A percentile compares a stretch with the other conserved stretches of the same genome.
Evolutionary conservation across 306 rosid species (phyloP).

Genomic region (Oemleria cerasiformis): DNA sequence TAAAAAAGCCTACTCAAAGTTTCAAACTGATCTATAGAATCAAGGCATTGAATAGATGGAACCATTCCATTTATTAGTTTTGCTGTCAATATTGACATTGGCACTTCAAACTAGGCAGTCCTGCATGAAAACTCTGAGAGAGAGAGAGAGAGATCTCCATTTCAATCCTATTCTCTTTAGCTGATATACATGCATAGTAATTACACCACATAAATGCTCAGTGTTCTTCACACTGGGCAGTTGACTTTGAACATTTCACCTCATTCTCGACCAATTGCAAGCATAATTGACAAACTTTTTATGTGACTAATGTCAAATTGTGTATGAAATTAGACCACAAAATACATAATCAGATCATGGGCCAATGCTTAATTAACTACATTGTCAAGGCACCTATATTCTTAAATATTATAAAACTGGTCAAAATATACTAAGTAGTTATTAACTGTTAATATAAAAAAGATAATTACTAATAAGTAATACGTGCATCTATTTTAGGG

Average conservation of each 20-base stretch:
- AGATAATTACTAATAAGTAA: too few species aligned
- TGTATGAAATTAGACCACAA: not conserved
- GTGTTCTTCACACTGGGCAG: not conserved
- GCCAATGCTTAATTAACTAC: too few species aligned
- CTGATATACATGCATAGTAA: not conserved
- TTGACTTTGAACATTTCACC: not conserved
- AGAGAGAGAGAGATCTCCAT: not conserved
- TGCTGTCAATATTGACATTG: not conserved
- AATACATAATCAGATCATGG: too few species aligned
- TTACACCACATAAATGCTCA: slow-evolving; percentile 7
- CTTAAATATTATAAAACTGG: too few species aligned
- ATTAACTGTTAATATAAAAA: too few species aligned
- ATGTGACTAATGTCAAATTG: not conserved
- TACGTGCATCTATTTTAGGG: too few species aligned
- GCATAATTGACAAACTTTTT: not conserved
- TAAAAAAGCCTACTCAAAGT: too few species aligned
- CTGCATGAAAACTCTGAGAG: not conserved
- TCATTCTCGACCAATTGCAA: not conserved
- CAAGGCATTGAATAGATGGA: too few species aligned
- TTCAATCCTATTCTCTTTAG: not conserved
- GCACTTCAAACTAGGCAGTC: slow-evolving; percentile 6
- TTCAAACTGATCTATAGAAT: too few species aligned
- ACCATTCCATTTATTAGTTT: not conserved
- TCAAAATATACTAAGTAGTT: too few species aligned
- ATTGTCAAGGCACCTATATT: too few species aligned